phyloP scores from a whole-genome alignment of 805 yeast genomes.

The Yamadazyma laniorum region DNA sequence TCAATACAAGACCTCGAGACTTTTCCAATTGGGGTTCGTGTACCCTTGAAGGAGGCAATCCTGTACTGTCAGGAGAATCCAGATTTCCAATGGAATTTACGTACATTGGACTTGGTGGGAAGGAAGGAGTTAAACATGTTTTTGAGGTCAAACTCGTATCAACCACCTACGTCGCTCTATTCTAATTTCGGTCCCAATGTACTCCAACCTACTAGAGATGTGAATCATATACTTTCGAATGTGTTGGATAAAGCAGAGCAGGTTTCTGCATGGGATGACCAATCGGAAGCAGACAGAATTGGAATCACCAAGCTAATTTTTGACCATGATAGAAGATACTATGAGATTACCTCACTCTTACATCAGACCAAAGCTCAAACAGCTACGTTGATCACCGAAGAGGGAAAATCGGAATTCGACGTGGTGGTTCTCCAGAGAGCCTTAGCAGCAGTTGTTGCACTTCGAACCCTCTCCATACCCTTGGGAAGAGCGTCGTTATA shows the following conservation, averaged over 20 bases:
- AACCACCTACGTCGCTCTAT: slow-evolving; percentile 15
- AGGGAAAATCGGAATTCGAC: slow-evolving; percentile 52
- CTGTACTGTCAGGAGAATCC: slow-evolving; percentile 52
- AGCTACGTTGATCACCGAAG: slow-evolving; percentile 38
- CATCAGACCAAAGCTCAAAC: slow-evolving; percentile 69
- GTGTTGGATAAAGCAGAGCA: slow-evolving; percentile 42
- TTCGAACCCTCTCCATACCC: slow-evolving; percentile 73
- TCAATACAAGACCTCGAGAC: slow-evolving; percentile 55
- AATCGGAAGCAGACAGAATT: slow-evolving; percentile 65
- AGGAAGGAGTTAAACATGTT: slow-evolving; percentile 58
- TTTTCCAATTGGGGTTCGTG: slow-evolving; percentile 67
- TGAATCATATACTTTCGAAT: slow-evolving; percentile 38
- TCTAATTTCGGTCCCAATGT: slow-evolving; percentile 5
- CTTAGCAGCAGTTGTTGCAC: slow-evolving; percentile 58
- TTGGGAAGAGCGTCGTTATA: slow-evolving; percentile 77
- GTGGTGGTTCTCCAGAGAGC: slow-evolving; percentile 53
- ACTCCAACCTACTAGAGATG: slow-evolving; percentile 27
- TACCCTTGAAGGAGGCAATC: slow-evolving; percentile 65
- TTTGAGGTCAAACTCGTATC: slow-evolving; percentile 15
- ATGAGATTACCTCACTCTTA: slow-evolving; percentile 68
- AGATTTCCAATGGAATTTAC: slow-evolving; percentile 45
- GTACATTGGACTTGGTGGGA: slow-evolving; percentile 57
- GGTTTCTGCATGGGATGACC: slow-evolving; percentile 65
- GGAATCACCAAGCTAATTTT: slow-evolving; percentile 71
- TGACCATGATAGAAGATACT: slow-evolving; percentile 73